Base-by-base conservation (phyloP, 306 rosid genomes). In the Boehmeria nivea region DNA sequence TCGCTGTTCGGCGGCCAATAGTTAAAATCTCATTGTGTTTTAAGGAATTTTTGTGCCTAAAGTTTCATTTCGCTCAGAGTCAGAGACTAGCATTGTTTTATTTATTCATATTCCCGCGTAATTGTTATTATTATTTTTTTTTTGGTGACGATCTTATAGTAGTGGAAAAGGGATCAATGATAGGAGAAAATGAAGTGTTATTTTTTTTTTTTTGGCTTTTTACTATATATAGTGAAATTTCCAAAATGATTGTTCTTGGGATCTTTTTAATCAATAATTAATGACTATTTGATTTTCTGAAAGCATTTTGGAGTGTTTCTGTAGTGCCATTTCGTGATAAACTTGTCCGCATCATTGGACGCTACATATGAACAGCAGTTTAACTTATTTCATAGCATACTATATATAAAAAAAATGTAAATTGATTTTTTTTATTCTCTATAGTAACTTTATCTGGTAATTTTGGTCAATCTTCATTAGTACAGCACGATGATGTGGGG, bases 1-100 rank as follows among this genome's bases (percentile, higher is more conserved):
- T 34, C 59, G 26, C 54, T 19, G 28, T 65, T 16, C 47, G 6
- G n/a, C n/a, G n/a, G 61, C 55, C 67, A 43, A 19, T 24, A 23
- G 37, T 49, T 24, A 13, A 24, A 34, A 8, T 18, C 43, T 6
- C 28, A 21, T 47, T 31, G 17, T 34, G 15, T 37, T 4, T 19
- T 20, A 7, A 31, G 13, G 21, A 8, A 47, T 9, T 61, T 61
- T 48, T 21, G 19, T 27, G 66, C 58, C 57, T 43, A 62, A 18
- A 22, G 17, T 28, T 20, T 25, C 3, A n/a, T 61, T 54, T 55
- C 19, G 60, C n/a, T n/a, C n/a, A 8, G 45, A 13, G 45, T 68
- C 21, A 1, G 39, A 60, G 46, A 60, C 16, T 25, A 21, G 51
- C 51, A 21, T 27, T 12, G 17, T 50, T 50, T 21, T 20, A 44